Evolutionary conservation across 2,329 filamentous ascomycete genomes (phyloP), one percentile per base, ranked within the genome.

Genomic region (Elsinoe fawcettii): DNA sequence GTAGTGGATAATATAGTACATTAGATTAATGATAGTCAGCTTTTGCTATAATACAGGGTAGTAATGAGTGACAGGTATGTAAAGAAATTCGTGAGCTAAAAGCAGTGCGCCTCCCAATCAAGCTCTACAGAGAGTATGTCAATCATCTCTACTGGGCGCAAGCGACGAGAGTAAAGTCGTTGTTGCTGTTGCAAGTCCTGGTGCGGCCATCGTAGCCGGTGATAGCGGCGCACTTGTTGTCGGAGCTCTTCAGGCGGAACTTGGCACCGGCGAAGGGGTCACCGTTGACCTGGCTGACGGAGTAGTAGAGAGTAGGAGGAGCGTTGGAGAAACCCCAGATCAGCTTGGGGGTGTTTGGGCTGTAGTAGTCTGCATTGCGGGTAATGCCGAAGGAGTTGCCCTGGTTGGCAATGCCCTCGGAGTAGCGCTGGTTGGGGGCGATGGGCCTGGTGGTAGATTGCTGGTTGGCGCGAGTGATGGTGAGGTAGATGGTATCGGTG

Each of bases 331-430:
- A 63, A 47, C 67, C 67, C 22, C 68, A 59, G 55, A 67, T 62
- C 4, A 66, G 55, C 47, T 67, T 68, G 14, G 63, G 55, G 1
- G 62, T 63, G 14, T 54, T 47, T 1, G 58, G 37, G 46, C 51
- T 58, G 59, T 63, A 68, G 61, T 65, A 66, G 43, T 62, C 55
- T n/a, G 60, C 56, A 16, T 58, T 59, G 22, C 64, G 62, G 41
- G 67, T 62, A 23, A 71, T 56, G 22, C 64, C 68, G 51, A 66
- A 62, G 53, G 59, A 64, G 61, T 70, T 69, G 57, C 66, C 67
- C 27, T 56, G 55, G 44, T 66, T 67, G 18, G 46, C 44, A 43
- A 68, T 66, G 5, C 30, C 8, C 22, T 55, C 55, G 11, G 55
- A 25, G 59, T 64, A 68, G 20, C 61, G 60, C 34, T 61, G 63